Evolutionary conservation across 2,329 filamentous ascomycete species (phyloP), one percentile per base, ranked within the genome.

Genomic region (Fusarium udum): DNA sequence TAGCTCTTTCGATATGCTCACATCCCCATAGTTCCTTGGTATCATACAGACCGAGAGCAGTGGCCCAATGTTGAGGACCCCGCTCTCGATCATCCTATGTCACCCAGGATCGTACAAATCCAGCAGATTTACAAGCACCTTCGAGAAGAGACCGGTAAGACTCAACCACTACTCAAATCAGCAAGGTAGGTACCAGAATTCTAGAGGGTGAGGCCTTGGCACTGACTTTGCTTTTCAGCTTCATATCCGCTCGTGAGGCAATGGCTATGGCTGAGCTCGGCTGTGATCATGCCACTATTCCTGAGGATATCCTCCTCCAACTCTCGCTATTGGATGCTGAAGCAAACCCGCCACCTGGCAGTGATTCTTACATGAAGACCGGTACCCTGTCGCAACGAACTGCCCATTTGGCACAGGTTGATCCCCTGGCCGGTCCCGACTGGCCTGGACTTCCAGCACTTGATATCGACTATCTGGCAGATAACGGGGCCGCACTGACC

Each of bases 1-100:
- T 14, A 15, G 5, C 16, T 36, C 11, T 34, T 28, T 31, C 12
- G 1, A 24, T 8, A 11, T 52, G 13, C 56, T 59, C 11, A 59
- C 18, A 6, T 15, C 1, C 11, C 20, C 6, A 9, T 24, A 67
- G 63, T 68, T 16, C 63, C 55, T 2, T 62, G 55, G 65, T 68
- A 43, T 39, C 55, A 55, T 6, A 15, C 26, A 31, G 15, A 67
- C n/a, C 31, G 36, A 8, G 40, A 49, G 8, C 64, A 39, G 20
- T 68, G 56, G 65, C 48, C 65, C 15, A 24, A 68, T 39, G n/a
- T 34, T 9, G 20, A 49, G 12, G 65, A 68, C 13, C 63, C 64
- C 6, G 62, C 64, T 42, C 40, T 67, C 16, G 63, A 67, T 4
- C 64, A 67, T 51, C 55, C 65, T 6, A 67, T 68, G 55, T 68